Evolutionary conservation across 495 filamentous ascomycete genomes (phyloP).

Genomic region (Xylaria palmicola): DNA sequence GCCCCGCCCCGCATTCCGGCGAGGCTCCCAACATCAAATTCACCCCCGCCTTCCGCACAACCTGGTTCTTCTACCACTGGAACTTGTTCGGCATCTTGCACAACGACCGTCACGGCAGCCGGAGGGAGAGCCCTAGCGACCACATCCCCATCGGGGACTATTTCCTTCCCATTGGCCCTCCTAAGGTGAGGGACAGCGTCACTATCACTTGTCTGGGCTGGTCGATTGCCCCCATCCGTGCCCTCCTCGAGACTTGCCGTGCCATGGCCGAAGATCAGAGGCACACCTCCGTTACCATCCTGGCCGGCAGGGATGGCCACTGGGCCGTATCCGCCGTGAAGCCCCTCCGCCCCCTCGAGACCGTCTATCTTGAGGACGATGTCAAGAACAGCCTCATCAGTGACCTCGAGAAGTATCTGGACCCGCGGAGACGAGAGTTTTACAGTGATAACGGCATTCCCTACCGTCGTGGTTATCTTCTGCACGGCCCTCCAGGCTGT

Average conservation of each 20-base stretch:
- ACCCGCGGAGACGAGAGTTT: slow-evolving; percentile 63
- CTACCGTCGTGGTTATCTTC: slow-evolving; percentile 74
- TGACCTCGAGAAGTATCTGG: slow-evolving; percentile 75
- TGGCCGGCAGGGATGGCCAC: not conserved
- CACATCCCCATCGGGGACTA: not conserved
- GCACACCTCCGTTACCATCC: slow-evolving; percentile 34
- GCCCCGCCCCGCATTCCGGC: slow-evolving; percentile 27
- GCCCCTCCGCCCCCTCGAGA: slow-evolving; percentile 58
- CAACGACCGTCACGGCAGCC: slow-evolving; percentile 13
- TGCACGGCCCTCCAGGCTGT: slow-evolving; percentile 78
- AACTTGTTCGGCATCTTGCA: slow-evolving; percentile 37
- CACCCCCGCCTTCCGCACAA: slow-evolving; percentile 36
- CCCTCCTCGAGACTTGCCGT: slow-evolving; percentile 34
- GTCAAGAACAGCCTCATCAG: slow-evolving; percentile 62
- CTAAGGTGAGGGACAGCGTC: slow-evolving; percentile 37
- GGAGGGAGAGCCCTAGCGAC: not conserved
- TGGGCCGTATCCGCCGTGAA: slow-evolving; percentile 5
- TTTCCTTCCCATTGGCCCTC: slow-evolving; percentile 26
- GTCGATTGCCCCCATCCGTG: slow-evolving; percentile 39
- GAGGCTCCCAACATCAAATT: slow-evolving; percentile 31
- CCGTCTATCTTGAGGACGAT: slow-evolving; percentile 64
- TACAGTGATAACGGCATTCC: slow-evolving; percentile 61
- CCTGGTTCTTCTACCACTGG: slow-evolving; percentile 36
- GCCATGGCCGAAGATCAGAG: slow-evolving; percentile 39
- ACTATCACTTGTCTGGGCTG: slow-evolving; percentile 40